Evolutionary conservation across 2,329 filamentous ascomycete genomes (phyloP).

Genomic region (Endothia cerciana): DNA sequence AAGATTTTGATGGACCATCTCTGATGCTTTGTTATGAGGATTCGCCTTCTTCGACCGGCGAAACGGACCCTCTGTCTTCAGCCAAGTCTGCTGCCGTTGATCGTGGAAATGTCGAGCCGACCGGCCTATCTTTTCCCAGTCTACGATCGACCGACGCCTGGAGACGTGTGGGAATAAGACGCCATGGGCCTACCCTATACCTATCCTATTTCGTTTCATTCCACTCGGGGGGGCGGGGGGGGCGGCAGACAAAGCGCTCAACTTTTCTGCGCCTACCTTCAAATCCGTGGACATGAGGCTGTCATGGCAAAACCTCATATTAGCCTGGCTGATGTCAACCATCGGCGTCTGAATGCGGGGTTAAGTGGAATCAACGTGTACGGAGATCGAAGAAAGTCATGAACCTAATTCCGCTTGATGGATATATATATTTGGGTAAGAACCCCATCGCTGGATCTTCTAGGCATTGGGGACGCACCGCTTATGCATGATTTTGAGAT

Average conservation of each 20-base stretch:
- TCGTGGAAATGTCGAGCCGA: background rate
- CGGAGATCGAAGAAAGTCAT: background rate
- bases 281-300: background rate
- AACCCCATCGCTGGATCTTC: background rate
- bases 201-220: background rate
- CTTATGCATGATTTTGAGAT: background rate
- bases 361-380: background rate
- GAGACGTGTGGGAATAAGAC: background rate
- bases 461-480: background rate
- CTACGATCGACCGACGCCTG: background rate
- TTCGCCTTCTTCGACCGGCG: background rate
- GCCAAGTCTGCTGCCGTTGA: background rate
- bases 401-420: background rate
- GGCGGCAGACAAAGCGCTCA: background rate
- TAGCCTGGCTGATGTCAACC: background rate
- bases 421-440: background rate
- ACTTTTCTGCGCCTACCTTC: background rate
- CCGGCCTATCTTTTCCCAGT: background rate
- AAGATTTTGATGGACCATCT: background rate
- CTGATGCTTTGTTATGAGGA: background rate
- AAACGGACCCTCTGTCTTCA: background rate
- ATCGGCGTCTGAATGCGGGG: conserved; percentile 1
- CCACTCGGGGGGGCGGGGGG: too few relatives aligned
- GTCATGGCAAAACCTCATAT: background rate
- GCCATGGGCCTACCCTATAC: background rate